Percentiles rank a stretch among this genome's conserved stretches.
Conservation (phyloP, 345 rosid species). For the Citrus cavaleriei region DNA sequence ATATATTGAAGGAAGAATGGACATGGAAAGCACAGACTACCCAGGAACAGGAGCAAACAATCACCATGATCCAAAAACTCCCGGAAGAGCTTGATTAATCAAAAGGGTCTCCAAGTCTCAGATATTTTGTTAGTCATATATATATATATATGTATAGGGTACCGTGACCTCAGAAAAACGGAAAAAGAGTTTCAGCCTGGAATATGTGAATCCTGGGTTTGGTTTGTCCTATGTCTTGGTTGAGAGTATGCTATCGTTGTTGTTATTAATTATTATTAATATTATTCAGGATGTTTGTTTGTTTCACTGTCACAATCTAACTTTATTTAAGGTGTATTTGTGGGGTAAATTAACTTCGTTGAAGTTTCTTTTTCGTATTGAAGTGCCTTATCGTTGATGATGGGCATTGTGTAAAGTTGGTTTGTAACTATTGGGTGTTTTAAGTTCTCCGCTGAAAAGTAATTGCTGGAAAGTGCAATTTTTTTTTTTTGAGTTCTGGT, state of each 20-base stretch:
- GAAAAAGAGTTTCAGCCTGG: background rate
- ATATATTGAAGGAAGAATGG: constrained; percentile 43
- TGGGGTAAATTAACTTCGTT: background rate
- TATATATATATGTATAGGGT: background rate
- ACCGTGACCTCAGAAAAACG: background rate
- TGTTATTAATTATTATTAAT: background rate
- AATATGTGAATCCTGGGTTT: constrained; percentile 9
- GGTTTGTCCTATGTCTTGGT: background rate
- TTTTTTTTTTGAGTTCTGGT: no score
- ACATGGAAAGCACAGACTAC: constrained; percentile 49
- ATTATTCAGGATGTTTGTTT: background rate
- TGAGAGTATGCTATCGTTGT: background rate
- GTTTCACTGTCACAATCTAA: background rate
- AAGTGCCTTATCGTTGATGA: background rate
- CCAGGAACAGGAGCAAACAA: constrained; percentile 73
- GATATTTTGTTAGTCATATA: background rate
- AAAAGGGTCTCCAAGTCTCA: background rate
- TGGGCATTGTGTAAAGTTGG: background rate
- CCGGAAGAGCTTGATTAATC: constrained; percentile 29
- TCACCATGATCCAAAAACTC: constrained; percentile 59
- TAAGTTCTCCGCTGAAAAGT: background rate
- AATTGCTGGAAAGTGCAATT: background rate
- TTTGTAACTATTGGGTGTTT: background rate
- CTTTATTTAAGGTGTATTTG: background rate
- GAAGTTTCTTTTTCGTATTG: background rate